phyloP scores from a whole-genome alignment of 129 eudicot species.

The Artemisia tridentata region DNA sequence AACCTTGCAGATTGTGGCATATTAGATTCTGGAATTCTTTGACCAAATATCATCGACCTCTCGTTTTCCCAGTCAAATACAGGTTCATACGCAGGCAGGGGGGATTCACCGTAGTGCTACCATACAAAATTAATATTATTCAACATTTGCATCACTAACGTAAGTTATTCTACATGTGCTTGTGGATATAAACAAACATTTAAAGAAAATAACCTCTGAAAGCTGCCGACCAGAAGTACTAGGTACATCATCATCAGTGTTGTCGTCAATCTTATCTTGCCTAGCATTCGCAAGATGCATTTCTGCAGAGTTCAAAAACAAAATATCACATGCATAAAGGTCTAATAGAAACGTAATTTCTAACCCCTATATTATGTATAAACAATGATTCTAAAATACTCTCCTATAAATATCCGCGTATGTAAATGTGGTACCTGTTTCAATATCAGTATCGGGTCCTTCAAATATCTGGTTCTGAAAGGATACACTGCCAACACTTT shows the following conservation, averaged over 20 bases:
- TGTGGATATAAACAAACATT: conserved; percentile 27
- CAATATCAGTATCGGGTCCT: conserved; percentile 98
- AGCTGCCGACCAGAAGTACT: conserved; percentile 88
- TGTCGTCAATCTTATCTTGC: conserved; percentile 60
- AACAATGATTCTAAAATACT: background rate
- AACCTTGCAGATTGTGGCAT: conserved; percentile 74
- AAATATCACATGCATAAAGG: conserved; percentile 13
- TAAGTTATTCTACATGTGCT: conserved; percentile 6
- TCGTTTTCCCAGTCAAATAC: conserved; percentile 99
- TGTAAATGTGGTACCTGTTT: conserved; percentile 62
- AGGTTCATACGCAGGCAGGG: conserved; percentile 95
- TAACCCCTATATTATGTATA: background rate
- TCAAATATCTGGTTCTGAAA: conserved; percentile 92
- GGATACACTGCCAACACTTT: conserved; percentile 66
- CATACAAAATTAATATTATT: conserved; percentile 7
- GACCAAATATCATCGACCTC: conserved; percentile 92
- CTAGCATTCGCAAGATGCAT: conserved; percentile 87
- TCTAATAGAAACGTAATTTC: background rate
- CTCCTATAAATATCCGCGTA: background rate
- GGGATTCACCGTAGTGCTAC: conserved; percentile 95
- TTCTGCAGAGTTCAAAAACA: conserved; percentile 49
- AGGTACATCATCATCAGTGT: conserved; percentile 77
- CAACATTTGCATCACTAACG: background rate
- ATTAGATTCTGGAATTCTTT: conserved; percentile 75
- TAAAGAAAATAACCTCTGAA: conserved; percentile 39